These are phyloP conservation scores for Fusarium coffeatum DNA, from an alignment of 2,329 filamentous ascomycete genomes.

Conservation along the genomic window DNA sequence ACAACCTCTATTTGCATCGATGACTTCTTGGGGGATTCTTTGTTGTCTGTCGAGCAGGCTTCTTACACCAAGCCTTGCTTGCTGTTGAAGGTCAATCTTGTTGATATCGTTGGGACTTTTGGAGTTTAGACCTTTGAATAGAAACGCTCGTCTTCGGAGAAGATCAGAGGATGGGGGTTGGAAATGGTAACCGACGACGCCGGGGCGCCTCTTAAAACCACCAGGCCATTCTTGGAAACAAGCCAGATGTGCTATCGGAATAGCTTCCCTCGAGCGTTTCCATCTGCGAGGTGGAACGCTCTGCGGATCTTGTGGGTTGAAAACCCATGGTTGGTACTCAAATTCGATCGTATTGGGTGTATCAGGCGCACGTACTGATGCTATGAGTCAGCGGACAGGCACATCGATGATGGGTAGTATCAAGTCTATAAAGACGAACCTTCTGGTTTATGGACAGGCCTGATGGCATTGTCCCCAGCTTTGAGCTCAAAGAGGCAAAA, in stretches of 20 bases:
- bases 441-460: not conserved
- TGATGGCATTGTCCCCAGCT: slow-evolving; percentile 4
- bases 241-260: not conserved
- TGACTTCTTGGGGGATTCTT: not conserved
- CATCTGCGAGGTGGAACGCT: slow-evolving; percentile 11
- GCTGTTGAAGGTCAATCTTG: not conserved
- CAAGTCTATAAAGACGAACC: not conserved
- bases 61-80: not conserved
- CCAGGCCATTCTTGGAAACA: not conserved
- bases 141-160: not conserved
- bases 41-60: not conserved
- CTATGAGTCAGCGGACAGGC: not conserved
- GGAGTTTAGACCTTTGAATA: not conserved
- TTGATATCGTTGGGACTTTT: not conserved
- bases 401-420: not conserved
- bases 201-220: not conserved
- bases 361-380: not conserved
- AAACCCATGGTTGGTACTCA: slow-evolving; percentile 9
- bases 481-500: slow-evolving; percentile 22
- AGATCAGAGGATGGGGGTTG: not conserved
- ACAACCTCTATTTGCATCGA: not conserved
- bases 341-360: not conserved
- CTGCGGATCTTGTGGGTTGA: slow-evolving; percentile 2
- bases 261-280: not conserved
- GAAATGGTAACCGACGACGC: not conserved